These are phyloP conservation scores for Uronychia setigera DNA, from an alignment of 73 alveolate species.

Conservation along the genomic window DNA sequence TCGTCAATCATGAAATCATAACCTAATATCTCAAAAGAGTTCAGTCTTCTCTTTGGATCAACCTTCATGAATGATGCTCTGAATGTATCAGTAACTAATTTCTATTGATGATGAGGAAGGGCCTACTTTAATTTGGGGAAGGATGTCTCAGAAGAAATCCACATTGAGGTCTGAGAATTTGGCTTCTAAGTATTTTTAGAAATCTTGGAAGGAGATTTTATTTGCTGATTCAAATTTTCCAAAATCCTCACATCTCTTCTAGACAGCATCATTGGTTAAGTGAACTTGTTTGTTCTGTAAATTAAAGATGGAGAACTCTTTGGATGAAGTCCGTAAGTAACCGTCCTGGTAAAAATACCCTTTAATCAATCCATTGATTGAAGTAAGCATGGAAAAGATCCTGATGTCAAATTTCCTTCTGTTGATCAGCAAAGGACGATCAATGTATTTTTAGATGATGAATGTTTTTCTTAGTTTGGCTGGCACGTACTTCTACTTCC, in stretches of 20 bases:
- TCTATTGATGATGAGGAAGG: no score
- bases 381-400: slow-evolving; percentile 80
- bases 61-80: slow-evolving; percentile 42
- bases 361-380: slow-evolving; percentile 82
- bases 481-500: slow-evolving; percentile 51
- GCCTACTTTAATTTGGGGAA: slow-evolving; percentile 79
- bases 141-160: slow-evolving; percentile 53
- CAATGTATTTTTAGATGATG: slow-evolving; percentile 93
- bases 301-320: slow-evolving; percentile 87
- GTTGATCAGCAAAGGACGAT: slow-evolving; percentile 93
- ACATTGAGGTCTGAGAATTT: slow-evolving; percentile 56
- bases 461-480: slow-evolving; percentile 72
- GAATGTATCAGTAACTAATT: slow-evolving; percentile 39
- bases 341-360: slow-evolving; percentile 98
- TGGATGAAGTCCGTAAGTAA: slow-evolving; percentile 90
- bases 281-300: slow-evolving; percentile 85
- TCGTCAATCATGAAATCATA: slow-evolving; percentile 91
- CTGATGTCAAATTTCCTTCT: slow-evolving; percentile 97
- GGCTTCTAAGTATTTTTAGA: slow-evolving; percentile 76
- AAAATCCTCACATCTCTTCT: slow-evolving; percentile 91
- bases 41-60: slow-evolving; percentile 49
- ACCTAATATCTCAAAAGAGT: slow-evolving; percentile 79
- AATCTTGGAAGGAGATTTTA: slow-evolving; percentile 76
- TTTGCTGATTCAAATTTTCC: slow-evolving; percentile 94
- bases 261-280: slow-evolving; percentile 95